Base-by-base conservation (phyloP, 495 filamentous ascomycete species). In the Aspergillus nidulans region DNA sequence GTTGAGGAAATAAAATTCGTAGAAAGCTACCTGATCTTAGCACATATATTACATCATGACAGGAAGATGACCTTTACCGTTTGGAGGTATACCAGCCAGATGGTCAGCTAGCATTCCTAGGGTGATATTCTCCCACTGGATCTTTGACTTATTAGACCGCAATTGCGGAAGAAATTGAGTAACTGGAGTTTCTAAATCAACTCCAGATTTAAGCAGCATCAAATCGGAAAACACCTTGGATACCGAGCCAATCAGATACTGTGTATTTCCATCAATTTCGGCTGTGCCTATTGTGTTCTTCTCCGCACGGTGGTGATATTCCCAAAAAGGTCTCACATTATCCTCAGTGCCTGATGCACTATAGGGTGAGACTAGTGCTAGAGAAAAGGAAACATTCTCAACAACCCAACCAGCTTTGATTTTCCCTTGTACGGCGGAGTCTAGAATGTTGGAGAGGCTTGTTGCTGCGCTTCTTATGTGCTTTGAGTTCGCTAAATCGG, bases 171-270 rank as follows among this genome's bases (percentile, higher is more conserved):
- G 44, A 42, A 55, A 62, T 10, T 62, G 30, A 20, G 59, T 62
- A 5, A 58, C 50, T 2, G 51, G 59, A 26, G 25, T 20, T 7
- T 55, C 20, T 23, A 52, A 18, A 24, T 62, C 39, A n/a, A 62
- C 36, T 6, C 52, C 51, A 4, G 55, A 58, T 25, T 55, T 62
- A 7, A 62, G 16, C 12, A 62, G 46, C 34, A 62, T n/a, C 7
- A 62, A 25, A 23, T 58, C 59, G 7, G 55, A 55, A 42, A 62
- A 58, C 2, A 58, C 45, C 40, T 55, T 62, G 0, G 59, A 62
- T 4, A 62, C 47, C 1, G 59, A 62, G 5, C 59, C 59, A 15
- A 62, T 55, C 46, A 57, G 20, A 21, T 62, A 62, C 41, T 62
- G 55, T 32, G 59, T 49, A 21, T 55, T 52, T 1, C 52, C 55